Evolutionary conservation across 768 basidiomycete genomes (phyloP).

Genomic region (Collybia sp.): DNA sequence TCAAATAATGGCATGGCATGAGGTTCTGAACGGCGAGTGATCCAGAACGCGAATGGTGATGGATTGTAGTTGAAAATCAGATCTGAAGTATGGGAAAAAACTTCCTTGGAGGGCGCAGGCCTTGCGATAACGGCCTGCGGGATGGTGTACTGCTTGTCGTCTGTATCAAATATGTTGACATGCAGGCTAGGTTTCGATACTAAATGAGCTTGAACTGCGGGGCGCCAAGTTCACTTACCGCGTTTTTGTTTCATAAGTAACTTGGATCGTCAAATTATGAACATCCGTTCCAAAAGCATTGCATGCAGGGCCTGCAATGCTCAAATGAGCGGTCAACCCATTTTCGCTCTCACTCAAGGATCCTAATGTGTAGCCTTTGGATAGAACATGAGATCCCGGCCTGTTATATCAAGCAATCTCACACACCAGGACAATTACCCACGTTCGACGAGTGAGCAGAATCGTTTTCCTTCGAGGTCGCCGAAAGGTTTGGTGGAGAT

Average conservation of each 20-base stretch:
- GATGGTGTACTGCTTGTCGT: conserved; percentile 59
- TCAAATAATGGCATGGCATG: conserved; percentile 59
- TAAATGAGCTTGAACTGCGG: background rate
- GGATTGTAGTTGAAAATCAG: conserved; percentile 64
- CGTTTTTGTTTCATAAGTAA: conserved; percentile 57
- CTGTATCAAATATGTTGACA: conserved; percentile 63
- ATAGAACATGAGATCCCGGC: background rate
- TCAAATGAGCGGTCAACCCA: conserved; percentile 52
- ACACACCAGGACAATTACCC: conserved; percentile 5
- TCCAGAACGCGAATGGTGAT: conserved; percentile 76
- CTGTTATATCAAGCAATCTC: background rate
- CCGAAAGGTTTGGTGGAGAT: background rate
- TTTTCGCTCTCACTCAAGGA: conserved; percentile 34
- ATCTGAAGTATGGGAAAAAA: conserved; percentile 43
- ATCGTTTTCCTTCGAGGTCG: background rate
- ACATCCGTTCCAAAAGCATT: conserved; percentile 64
- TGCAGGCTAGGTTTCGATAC: conserved; percentile 40
- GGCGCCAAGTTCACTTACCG: conserved; percentile 26
- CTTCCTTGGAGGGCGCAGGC: conserved; percentile 28
- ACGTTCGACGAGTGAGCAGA: conserved; percentile 11
- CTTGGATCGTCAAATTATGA: conserved; percentile 52
- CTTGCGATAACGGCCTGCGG: conserved; percentile 44
- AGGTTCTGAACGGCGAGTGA: conserved; percentile 62
- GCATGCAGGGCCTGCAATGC: conserved; percentile 52
- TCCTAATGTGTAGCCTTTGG: conserved; percentile 51